Evolutionary conservation across 2,329 filamentous ascomycete species (phyloP).

Genomic region (Diaporthe eres): DNA sequence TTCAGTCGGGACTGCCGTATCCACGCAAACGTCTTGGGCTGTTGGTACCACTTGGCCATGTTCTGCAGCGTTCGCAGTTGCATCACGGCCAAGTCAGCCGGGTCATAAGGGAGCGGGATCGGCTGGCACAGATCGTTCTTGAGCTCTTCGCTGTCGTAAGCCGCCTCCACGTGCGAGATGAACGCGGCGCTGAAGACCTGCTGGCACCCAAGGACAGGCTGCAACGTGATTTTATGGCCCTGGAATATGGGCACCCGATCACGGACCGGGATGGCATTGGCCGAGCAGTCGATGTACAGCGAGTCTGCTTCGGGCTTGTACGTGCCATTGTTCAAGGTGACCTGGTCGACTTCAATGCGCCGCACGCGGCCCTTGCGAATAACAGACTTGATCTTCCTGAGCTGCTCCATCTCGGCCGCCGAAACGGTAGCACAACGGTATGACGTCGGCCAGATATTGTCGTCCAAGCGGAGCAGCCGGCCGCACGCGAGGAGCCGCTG

Average conservation of each 20-base stretch:
- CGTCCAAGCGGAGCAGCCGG: neutral
- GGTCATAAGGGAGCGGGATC: neutral
- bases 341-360: neutral
- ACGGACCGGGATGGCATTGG: neutral
- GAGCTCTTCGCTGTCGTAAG: neutral
- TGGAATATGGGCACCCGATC: neutral
- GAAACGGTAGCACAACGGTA: neutral
- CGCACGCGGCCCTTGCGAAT: neutral
- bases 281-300: neutral
- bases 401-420: neutral
- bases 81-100: neutral
- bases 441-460: neutral
- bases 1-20: neutral
- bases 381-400: neutral
- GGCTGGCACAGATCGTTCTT: neutral
- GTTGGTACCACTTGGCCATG: neutral
- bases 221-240: neutral
- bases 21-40: neutral
- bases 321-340: neutral
- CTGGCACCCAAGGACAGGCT: neutral
- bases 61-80: neutral
- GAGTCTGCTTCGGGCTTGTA: neutral
- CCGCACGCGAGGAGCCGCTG: neutral
- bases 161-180: neutral
- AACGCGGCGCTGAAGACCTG: slow-evolving; percentile 4